Evolutionary conservation across 164 flowering plant genomes (phyloP).

Genomic region (Berberis thunbergii): DNA sequence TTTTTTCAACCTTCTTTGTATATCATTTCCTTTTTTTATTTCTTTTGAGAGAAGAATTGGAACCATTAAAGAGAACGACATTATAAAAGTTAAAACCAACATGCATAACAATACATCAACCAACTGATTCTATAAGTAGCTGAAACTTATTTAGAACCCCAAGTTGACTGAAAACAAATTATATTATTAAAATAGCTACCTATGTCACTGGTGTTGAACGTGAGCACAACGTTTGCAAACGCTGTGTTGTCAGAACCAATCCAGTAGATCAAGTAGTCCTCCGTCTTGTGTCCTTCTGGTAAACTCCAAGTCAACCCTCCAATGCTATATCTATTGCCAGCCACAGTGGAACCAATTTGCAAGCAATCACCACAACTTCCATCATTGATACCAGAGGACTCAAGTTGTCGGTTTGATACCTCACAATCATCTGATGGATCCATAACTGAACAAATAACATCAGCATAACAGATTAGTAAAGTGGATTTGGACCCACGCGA

Average conservation of each 20-base stretch:
- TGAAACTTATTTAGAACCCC: no score
- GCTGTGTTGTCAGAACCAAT: constrained; percentile 79
- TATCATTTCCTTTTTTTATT: no score
- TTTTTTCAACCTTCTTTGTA: no score
- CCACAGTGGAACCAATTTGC: constrained; percentile 2
- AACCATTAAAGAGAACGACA: no score
- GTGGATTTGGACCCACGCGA: constrained; percentile 13
- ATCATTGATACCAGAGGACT: constrained; percentile 14
- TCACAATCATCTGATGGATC: constrained; percentile 30
- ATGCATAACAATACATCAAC: no score
- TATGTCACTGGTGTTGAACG: constrained; percentile 69
- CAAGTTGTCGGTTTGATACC: constrained; percentile 14
- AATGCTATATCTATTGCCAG: constrained; percentile 29
- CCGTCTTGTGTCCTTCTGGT: constrained; percentile 49
- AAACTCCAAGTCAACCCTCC: constrained; percentile 81
- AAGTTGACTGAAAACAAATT: no score
- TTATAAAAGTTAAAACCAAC: no score
- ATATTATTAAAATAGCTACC: constrained; percentile 26
- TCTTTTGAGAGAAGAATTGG: no score
- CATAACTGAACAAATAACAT: constrained; percentile 36
- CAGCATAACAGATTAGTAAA: constrained; percentile 36
- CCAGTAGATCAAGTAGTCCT: constrained; percentile 71
- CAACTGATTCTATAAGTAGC: no score
- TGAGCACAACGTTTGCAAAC: constrained; percentile 71
- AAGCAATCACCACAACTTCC: constrained; percentile 12